phyloP scores from a whole-genome alignment of 2,329 filamentous ascomycete genomes.

The Purpureocillium lavendulum region DNA sequence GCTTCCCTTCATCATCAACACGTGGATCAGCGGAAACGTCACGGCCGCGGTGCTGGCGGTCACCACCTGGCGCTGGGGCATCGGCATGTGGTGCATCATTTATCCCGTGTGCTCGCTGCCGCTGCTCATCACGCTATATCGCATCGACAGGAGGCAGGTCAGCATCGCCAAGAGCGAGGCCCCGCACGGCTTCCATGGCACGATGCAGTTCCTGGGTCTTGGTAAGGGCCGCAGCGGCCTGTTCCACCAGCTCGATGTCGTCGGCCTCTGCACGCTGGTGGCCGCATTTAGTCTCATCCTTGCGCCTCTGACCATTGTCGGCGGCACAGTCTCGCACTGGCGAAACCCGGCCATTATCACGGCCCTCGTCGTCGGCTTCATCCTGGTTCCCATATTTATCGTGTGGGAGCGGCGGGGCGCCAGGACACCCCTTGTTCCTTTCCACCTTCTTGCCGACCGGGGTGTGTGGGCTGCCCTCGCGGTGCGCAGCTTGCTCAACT shows the following conservation, averaged over 20 bases:
- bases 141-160: conserved; percentile 19
- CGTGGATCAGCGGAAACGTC: conserved; percentile 54
- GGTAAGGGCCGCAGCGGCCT: conserved; percentile 32
- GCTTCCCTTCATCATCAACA: conserved; percentile 51
- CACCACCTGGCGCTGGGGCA: conserved; percentile 53
- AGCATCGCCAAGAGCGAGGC: background rate
- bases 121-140: conserved; percentile 35
- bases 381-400: conserved; percentile 39
- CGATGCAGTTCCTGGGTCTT: conserved; percentile 1
- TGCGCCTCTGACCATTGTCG: conserved; percentile 45
- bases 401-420: conserved; percentile 43
- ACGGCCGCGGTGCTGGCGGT: conserved; percentile 37
- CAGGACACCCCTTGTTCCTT: conserved; percentile 45
- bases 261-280: conserved; percentile 39
- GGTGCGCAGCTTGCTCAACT: conserved; percentile 40
- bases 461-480: conserved; percentile 52
- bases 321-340: conserved; percentile 40
- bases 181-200: background rate
- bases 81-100: conserved; percentile 57
- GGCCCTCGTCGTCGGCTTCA: conserved; percentile 41
- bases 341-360: conserved; percentile 38
- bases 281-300: conserved; percentile 38
- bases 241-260: conserved; percentile 46
- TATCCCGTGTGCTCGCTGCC: conserved; percentile 49
- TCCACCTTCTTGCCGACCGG: conserved; percentile 49